These are phyloP conservation scores for Ploettnerulaceae sp. DNA, from an alignment of 2,329 filamentous ascomycete genomes.

Conservation along the genomic window DNA sequence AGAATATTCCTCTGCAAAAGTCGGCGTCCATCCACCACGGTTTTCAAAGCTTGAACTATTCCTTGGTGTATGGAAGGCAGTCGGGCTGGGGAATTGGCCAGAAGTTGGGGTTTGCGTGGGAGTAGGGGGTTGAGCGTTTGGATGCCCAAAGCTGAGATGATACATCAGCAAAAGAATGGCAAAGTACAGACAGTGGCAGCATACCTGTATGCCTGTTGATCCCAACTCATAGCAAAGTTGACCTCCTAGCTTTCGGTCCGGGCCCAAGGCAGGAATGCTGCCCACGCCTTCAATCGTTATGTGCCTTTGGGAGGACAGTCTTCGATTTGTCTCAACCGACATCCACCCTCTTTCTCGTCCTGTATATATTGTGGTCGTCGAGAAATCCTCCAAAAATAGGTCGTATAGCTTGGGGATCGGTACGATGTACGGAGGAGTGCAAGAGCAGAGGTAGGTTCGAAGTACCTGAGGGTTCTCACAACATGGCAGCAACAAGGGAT, in stretches of 20 bases:
- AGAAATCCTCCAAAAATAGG: conserved; percentile 2
- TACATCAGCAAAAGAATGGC: conserved; percentile 34
- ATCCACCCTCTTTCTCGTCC: conserved; percentile 18
- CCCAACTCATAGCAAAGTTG: conserved; percentile 57
- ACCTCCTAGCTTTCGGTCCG: conserved; percentile 17
- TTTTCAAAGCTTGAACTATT: conserved; percentile 45
- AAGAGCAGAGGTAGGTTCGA: conserved; percentile 14
- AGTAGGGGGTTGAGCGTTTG: conserved; percentile 56
- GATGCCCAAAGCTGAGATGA: conserved; percentile 53
- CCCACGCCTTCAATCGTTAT: conserved; percentile 15
- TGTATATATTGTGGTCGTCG: background rate
- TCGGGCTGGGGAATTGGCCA: conserved; percentile 47
- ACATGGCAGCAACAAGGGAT: conserved; percentile 18
- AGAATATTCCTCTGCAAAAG: conserved; percentile 60
- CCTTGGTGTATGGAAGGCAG: conserved; percentile 52
- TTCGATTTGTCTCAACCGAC: conserved; percentile 9
- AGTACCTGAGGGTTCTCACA: conserved; percentile 16
- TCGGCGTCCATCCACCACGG: conserved; percentile 52
- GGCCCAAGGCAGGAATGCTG: conserved; percentile 23
- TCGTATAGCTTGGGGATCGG: conserved; percentile 10
- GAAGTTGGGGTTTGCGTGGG: conserved; percentile 54
- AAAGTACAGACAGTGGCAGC: background rate
- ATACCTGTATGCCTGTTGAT: conserved; percentile 52
- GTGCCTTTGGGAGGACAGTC: conserved; percentile 9
- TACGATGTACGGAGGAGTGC: conserved; percentile 3